Percentiles rank a stretch among this genome's conserved stretches.
Conservation (phyloP, 805 yeast genomes). For the Schwanniomyces polymorphus region DNA sequence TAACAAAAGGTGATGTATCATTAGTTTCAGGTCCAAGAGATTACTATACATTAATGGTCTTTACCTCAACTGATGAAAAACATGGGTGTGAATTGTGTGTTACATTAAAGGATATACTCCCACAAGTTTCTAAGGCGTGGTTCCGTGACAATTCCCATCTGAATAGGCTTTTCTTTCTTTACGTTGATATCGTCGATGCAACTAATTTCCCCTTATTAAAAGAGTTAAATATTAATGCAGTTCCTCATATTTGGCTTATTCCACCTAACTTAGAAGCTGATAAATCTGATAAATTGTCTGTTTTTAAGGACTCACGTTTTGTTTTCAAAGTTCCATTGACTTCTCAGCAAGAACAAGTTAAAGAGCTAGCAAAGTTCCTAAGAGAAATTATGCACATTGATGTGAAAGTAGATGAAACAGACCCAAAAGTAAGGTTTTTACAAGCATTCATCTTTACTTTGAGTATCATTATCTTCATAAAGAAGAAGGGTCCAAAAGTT, state of each 20-base stretch:
- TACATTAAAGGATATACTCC: constrained; percentile 40
- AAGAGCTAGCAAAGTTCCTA: constrained; percentile 55
- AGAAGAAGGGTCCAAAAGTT: constrained; percentile 43
- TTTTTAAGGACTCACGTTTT: constrained; percentile 28
- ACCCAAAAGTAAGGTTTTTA: constrained; percentile 42
- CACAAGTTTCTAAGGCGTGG: constrained; percentile 45
- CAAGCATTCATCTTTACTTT: constrained; percentile 49
- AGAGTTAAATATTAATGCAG: constrained; percentile 43
- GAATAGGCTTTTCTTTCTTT: constrained; percentile 44
- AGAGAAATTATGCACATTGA: constrained; percentile 44
- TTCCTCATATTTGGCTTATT: constrained; percentile 69
- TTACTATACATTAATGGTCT: constrained; percentile 49
- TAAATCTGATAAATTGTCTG: constrained; percentile 16
- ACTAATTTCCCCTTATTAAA: constrained; percentile 43
- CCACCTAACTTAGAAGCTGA: constrained; percentile 47
- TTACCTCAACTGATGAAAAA: constrained; percentile 48
- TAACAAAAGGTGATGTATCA: constrained; percentile 40
- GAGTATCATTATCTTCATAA: constrained; percentile 43
- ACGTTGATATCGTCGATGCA: constrained; percentile 48
- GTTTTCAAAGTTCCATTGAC: constrained; percentile 39
- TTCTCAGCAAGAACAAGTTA: constrained; percentile 32
- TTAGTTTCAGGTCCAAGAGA: constrained; percentile 50
- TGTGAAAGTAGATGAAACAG: constrained; percentile 41
- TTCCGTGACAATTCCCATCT: constrained; percentile 41
- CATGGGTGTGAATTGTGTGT: constrained; percentile 51